Evolutionary conservation across 2,329 filamentous ascomycete species (phyloP).

Genomic region (Aschersonia sp.): DNA sequence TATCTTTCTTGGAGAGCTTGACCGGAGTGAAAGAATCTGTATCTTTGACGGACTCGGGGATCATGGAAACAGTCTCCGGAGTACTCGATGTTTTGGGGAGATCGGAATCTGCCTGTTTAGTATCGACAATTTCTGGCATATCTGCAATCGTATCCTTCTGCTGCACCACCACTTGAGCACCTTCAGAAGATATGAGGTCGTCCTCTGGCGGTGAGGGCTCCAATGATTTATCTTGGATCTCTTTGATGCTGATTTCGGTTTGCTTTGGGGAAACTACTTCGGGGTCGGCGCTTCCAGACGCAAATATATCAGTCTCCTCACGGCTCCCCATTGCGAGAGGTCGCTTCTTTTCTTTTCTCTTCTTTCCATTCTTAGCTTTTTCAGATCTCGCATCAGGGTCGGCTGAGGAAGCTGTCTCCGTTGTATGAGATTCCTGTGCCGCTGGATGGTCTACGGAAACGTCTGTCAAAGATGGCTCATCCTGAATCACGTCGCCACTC

Average conservation of each 20-base stretch:
- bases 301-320: no score
- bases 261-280: no score
- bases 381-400: slow-evolving; percentile 1
- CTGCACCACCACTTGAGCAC: background rate
- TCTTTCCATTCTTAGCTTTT: slow-evolving; percentile 4
- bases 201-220: background rate
- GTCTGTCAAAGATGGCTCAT: background rate
- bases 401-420: background rate
- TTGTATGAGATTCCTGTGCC: background rate
- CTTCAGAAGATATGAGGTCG: background rate
- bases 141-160: background rate
- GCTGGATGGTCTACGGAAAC: background rate
- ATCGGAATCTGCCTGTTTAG: background rate
- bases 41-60: background rate
- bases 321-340: no score
- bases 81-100: background rate
- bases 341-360: slow-evolving; percentile 7
- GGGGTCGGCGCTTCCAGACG: no score
- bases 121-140: background rate
- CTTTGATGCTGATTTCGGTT: no score
- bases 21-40: background rate
- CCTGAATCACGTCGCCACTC: background rate
- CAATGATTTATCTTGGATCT: no score
- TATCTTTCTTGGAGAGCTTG: slow-evolving; percentile 19
- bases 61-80: background rate